Base-by-base conservation (phyloP, 2,329 filamentous ascomycete genomes). In the Fusarium oligoseptatum region DNA sequence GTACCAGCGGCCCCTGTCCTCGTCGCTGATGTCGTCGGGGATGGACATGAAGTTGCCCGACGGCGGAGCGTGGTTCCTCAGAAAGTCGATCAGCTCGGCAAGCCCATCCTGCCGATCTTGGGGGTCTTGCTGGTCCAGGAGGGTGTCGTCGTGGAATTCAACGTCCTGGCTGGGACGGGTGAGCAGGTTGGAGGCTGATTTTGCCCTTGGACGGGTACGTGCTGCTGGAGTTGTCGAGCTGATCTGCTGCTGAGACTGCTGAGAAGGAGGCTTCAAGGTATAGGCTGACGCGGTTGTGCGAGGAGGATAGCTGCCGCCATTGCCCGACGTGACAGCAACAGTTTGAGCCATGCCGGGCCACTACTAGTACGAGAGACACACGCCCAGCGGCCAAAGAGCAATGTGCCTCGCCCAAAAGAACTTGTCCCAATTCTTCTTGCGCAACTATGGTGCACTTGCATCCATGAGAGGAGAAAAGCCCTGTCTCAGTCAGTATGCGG, bases 11-110 rank as follows among this genome's bases (percentile, higher is more conserved):
- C 83, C 83, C 24, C 81, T 82, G 41, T 82, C 79, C 3, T 80
- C 80, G 22, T 71, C 68, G 32, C 80, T 68, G 41, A 77, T 69
- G 36, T 75, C 71, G 37, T 83, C 81, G 5, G 83, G 84, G 41
- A 84, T 81, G 7, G 87, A 88, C 86, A 89, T 88, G 76, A 82
- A 84, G 77, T 89, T 89, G 27, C 81, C 80, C 4, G 85, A 81
- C 7, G 88, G 88, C 1, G 88, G 88, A 29, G 85, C 82, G 24
- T 84, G 84, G 48, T 84, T 86, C 64, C 82, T 85, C 55, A 90
- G 77, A 68, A 90, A 90, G n/a, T 87, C 84, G 48, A 85, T 81
- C 57, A 89, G 79, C 50, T 80, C 81, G 22, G 80, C 75, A 39
- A 83, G 70, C 39, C 81, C 81, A 70, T 81, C 79, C 57, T 76